Evolutionary conservation across 75 land plant genomes (phyloP), one percentile per base, ranked within the genome.

Genomic region (Cryptomeria japonica): DNA sequence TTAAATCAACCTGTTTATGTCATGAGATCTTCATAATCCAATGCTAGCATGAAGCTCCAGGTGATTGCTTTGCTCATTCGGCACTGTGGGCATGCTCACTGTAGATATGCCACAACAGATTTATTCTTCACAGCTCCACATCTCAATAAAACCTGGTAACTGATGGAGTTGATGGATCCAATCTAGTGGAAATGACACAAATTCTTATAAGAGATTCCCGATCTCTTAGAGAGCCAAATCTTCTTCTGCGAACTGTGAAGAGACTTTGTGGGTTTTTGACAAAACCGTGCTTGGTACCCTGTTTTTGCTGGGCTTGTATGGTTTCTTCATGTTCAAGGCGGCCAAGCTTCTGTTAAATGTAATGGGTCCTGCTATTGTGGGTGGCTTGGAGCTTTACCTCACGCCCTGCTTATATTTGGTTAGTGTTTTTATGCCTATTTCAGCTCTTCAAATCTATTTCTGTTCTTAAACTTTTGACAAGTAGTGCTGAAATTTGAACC

Each of bases 381-480:
- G 97, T 1, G 97, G 97, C 25, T 88, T 96, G 97, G 96, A 32
- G 96, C 96, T 36, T 89, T 96, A 41, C 97, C 97, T 0, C 96
- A 95, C 78, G 95, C 97, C 39, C 77, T 96, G 87, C 93, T 96
- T 42, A 94, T 96, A 42, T 88, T 93, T 47, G 97, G 97, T 96
- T 75, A 56, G 88, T n/a, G n/a, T n/a, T 31, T 37, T 68, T 38
- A 41, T 68, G 72, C 2, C 31, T 68, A 22, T 22, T 61, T 28
- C 31, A 7, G 28, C 3, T 68, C 9, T 68, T n/a, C 5, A 68
- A 68, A 0, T n/a, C 5, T 3, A 39, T 25, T 7, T 28, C 0
- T 68, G 5, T 5, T 3, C 1, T 55, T 55, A 55, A 13, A 55
- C 13, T 14, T 55, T 55, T n/a, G n/a, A n/a, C n/a, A n/a, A n/a